These are phyloP conservation scores for Colletotrichum lini DNA, from an alignment of 2,329 filamentous ascomycete genomes.

Conservation along the genomic window DNA sequence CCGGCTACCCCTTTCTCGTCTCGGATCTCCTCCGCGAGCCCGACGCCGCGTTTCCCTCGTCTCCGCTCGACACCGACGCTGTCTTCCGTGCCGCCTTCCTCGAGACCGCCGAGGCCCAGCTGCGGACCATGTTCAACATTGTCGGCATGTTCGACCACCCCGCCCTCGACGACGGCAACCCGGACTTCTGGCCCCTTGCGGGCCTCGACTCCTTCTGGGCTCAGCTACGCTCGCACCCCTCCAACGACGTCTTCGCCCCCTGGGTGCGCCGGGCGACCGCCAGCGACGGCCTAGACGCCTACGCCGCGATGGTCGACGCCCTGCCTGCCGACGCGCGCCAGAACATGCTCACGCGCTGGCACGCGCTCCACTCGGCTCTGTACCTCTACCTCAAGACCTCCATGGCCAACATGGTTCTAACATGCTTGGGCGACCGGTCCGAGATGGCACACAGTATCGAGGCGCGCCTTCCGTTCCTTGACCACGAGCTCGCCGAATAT, in stretches of 20 bases:
- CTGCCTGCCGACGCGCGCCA: conserved; percentile 35
- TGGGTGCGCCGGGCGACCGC: conserved; percentile 33
- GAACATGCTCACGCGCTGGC: conserved; percentile 47
- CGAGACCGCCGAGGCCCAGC: too few relatives aligned
- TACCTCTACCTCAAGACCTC: conserved; percentile 46
- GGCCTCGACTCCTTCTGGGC: not conserved
- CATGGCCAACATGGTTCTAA: conserved; percentile 47
- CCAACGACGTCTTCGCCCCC: conserved; percentile 16
- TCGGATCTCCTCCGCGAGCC: conserved; percentile 64
- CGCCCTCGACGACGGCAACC: conserved; percentile 12
- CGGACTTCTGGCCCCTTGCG: not conserved
- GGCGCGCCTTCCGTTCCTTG: conserved; percentile 30
- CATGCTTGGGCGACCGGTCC: conserved; percentile 49
- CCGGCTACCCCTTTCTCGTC: conserved; percentile 63
- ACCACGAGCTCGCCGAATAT: conserved; percentile 43
- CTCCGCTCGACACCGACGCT: too few relatives aligned
- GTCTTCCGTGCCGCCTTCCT: too few relatives aligned
- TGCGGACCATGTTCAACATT: too few relatives aligned
- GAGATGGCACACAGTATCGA: conserved; percentile 55
- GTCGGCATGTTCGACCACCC: conserved; percentile 15
- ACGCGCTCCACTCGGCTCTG: conserved; percentile 43
- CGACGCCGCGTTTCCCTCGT: conserved; percentile 49
- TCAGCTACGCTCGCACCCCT: conserved; percentile 1
- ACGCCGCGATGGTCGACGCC: conserved; percentile 15
- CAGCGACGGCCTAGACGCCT: not conserved